Percentiles rank a stretch among this genome's conserved stretches.
Evolutionary conservation across 495 filamentous ascomycete genomes (phyloP).

Genomic region (Parathielavia hyrcaniae): DNA sequence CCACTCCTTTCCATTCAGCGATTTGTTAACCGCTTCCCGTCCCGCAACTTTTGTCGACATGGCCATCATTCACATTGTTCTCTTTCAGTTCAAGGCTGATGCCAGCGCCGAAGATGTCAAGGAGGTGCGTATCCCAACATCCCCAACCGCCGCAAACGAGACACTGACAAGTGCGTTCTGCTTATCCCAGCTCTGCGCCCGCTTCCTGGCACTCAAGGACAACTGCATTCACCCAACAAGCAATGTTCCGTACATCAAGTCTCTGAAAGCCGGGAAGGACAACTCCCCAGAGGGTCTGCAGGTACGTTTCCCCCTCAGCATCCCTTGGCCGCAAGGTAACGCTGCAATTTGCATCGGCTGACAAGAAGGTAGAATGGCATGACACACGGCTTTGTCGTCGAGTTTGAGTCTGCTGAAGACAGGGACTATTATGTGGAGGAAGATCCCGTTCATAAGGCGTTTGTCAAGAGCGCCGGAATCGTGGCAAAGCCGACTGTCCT

Average conservation of each 20-base stretch:
- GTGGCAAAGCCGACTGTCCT: constrained; percentile 40
- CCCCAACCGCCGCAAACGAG: neutral
- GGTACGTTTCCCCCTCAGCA: constrained; percentile 37
- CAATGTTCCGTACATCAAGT: constrained; percentile 53
- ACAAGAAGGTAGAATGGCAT: constrained; percentile 40
- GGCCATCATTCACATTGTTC: constrained; percentile 54
- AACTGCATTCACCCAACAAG: constrained; percentile 46
- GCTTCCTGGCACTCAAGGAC: constrained; percentile 35
- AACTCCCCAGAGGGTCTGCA: constrained; percentile 59
- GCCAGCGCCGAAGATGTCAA: constrained; percentile 37
- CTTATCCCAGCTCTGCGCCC: constrained; percentile 21
- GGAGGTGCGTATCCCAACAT: constrained; percentile 37
- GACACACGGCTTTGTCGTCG: constrained; percentile 56
- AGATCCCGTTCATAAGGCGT: constrained; percentile 47
- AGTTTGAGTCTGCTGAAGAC: constrained; percentile 55
- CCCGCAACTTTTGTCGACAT: constrained; percentile 27
- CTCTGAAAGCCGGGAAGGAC: constrained; percentile 54
- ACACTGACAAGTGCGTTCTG: neutral
- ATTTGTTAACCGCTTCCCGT: neutral
- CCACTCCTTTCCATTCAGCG: neutral
- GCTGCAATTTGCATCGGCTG: neutral
- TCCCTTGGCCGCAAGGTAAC: neutral
- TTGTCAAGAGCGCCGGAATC: constrained; percentile 34
- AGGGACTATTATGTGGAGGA: constrained; percentile 49
- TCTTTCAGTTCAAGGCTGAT: constrained; percentile 55